Evolutionary conservation across 441 rosid species (phyloP).

Genomic region (Raphanus hybrid): DNA sequence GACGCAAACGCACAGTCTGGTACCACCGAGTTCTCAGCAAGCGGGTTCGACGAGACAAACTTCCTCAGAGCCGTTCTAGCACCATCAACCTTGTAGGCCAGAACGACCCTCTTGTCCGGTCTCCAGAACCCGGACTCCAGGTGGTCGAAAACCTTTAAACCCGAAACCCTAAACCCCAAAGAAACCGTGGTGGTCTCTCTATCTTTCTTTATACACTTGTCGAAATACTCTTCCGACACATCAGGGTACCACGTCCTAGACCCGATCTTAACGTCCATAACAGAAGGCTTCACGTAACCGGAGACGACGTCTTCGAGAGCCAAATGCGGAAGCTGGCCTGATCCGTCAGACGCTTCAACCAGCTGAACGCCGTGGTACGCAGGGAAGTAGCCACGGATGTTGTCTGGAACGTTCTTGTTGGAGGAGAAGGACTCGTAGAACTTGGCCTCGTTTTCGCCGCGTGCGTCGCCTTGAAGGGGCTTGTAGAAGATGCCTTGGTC

Average conservation of each 20-base stretch:
- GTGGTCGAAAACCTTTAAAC: constrained; percentile 58
- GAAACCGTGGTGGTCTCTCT: constrained; percentile 54
- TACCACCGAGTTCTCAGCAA: constrained; percentile 38
- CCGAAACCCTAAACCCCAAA: constrained; percentile 84
- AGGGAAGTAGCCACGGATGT: constrained; percentile 70
- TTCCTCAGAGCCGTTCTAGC: constrained; percentile 67
- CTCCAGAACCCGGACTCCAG: constrained; percentile 65
- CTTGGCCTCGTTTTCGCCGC: constrained; percentile 67
- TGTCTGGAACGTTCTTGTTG: constrained; percentile 60
- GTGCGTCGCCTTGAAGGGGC: constrained; percentile 79
- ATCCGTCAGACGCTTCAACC: constrained; percentile 83
- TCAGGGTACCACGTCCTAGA: constrained; percentile 91
- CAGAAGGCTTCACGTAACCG: constrained; percentile 49
- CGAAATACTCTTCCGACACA: constrained; percentile 71
- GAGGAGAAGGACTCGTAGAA: constrained; percentile 72
- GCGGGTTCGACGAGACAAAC: constrained; percentile 77
- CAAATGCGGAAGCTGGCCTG: constrained; percentile 59
- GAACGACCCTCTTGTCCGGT: constrained; percentile 62
- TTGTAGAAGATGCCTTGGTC: constrained; percentile 81
- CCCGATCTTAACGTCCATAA: constrained; percentile 92
- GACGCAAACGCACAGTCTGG: constrained; percentile 70
- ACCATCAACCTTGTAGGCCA: constrained; percentile 49
- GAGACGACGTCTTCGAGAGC: constrained; percentile 74
- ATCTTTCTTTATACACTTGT: constrained; percentile 73
- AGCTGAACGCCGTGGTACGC: constrained; percentile 65